Percentiles rank a stretch among this genome's conserved stretches.
Evolutionary conservation across 768 basidiomycete species (phyloP).

Genomic region (Bullera alba): DNA sequence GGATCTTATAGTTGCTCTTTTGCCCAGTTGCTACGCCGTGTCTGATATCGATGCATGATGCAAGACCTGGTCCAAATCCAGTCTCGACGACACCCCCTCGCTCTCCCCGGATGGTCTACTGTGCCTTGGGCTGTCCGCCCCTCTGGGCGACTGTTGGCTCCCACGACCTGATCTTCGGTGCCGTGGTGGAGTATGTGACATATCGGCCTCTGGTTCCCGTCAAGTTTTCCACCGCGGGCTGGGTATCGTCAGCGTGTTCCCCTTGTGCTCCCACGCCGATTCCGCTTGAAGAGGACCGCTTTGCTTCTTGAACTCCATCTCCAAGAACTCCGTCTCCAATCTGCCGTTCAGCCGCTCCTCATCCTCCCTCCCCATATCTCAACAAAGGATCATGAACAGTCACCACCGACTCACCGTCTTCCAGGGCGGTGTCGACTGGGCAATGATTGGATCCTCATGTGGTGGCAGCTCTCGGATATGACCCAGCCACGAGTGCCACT

Average conservation of each 20-base stretch:
- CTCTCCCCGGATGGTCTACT: background rate
- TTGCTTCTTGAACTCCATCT: too few species aligned
- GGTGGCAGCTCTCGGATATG: conserved; percentile 85
- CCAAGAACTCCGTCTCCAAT: too few species aligned
- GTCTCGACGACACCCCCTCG: background rate
- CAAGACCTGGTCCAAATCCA: background rate
- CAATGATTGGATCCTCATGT: conserved; percentile 63
- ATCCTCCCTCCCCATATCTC: background rate
- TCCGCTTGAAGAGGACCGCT: too few species aligned
- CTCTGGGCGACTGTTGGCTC: conserved; percentile 57
- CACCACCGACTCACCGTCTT: conserved; percentile 58
- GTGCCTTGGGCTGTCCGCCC: background rate
- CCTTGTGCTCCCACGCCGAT: background rate
- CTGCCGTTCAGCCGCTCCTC: background rate
- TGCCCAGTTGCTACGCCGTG: too few species aligned
- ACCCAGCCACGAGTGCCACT: conserved; percentile 93
- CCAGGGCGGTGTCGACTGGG: conserved; percentile 68
- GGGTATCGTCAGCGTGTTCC: background rate
- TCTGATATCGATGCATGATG: background rate
- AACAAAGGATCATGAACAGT: background rate
- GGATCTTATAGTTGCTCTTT: too few species aligned
- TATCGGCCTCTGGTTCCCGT: conserved; percentile 90
- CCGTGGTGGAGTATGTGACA: conserved; percentile 77
- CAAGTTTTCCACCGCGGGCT: conserved; percentile 71
- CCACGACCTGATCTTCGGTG: conserved; percentile 77